Evolutionary conservation across 2,329 filamentous ascomycete genomes (phyloP).

Genomic region (Penicillium aurantiogriseum): DNA sequence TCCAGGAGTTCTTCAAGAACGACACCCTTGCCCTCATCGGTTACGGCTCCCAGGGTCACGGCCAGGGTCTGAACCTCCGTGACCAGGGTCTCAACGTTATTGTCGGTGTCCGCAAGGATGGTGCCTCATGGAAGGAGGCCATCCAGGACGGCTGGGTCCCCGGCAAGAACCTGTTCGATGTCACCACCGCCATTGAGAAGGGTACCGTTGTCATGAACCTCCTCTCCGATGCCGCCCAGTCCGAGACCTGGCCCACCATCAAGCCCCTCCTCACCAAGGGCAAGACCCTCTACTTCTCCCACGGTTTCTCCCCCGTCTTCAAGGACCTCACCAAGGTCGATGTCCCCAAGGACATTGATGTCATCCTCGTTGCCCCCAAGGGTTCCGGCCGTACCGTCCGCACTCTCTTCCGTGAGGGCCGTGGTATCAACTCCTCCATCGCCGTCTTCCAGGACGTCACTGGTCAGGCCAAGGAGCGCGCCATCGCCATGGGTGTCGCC

Average conservation of each 20-base stretch:
- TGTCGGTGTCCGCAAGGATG: constrained; percentile 96
- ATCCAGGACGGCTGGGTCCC: constrained; percentile 95
- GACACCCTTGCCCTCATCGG: constrained; percentile 98
- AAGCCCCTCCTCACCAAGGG: constrained; percentile 98
- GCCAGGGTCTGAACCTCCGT: constrained; percentile 98
- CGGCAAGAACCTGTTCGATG: constrained; percentile 98
- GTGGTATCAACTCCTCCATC: constrained; percentile 99
- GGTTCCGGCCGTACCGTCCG: constrained; percentile 98
- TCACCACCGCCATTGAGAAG: constrained; percentile 90
- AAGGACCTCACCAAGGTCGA: constrained; percentile 99
- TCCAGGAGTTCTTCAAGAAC: constrained; percentile 99
- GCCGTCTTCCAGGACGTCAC: constrained; percentile 98
- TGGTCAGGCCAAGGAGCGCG: constrained; percentile 97
- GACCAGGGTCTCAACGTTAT: constrained; percentile 99
- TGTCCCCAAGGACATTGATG: constrained; percentile 90
- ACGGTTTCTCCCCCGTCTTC: constrained; percentile 99
- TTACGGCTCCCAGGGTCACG: constrained; percentile 97
- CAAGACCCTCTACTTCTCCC: constrained; percentile 99
- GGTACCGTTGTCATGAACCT: constrained; percentile 99
- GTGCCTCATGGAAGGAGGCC: constrained; percentile 97
- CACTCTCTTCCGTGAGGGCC: constrained; percentile 97
- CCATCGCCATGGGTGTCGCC: constrained; percentile 91
- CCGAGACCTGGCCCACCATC: constrained; percentile 96
- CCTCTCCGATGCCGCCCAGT: constrained; percentile 95
- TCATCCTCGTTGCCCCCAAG: constrained; percentile 99